A percentile compares a stretch with the other conserved stretches of the same genome.
These are phyloP conservation scores for Entelexis sorbosivorans DNA, from an alignment of 1,139 yeast genomes.

Conservation along the genomic window DNA sequence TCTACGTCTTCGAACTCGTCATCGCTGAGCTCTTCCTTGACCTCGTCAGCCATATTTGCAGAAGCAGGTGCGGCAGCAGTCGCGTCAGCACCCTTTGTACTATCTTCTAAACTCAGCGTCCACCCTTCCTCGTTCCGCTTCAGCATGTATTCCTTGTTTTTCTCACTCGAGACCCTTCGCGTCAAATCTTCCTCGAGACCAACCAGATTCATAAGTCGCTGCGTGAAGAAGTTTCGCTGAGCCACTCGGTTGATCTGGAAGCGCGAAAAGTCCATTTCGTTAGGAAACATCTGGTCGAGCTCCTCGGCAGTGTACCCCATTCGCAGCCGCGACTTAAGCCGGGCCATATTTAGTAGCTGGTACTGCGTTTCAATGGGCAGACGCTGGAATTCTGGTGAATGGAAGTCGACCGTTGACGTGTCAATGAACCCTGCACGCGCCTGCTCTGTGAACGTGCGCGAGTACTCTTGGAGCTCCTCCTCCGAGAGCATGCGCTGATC, in stretches of 20 bases:
- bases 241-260: constrained; percentile 91
- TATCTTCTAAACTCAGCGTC: constrained; percentile 55
- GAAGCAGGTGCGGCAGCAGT: too few species aligned
- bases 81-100: not conserved
- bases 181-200: constrained; percentile 62
- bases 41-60: not conserved
- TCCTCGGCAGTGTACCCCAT: constrained; percentile 92
- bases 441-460: constrained; percentile 51
- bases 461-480: constrained; percentile 54
- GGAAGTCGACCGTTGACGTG: constrained; percentile 31
- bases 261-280: constrained; percentile 78
- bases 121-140: constrained; percentile 76
- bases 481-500: constrained; percentile 70
- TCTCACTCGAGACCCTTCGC: constrained; percentile 71
- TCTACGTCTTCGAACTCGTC: constrained; percentile 56
- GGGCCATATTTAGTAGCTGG: constrained; percentile 68
- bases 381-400: constrained; percentile 31
- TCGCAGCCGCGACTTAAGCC: constrained; percentile 77
- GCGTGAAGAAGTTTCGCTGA: constrained; percentile 82
- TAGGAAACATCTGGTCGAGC: constrained; percentile 65
- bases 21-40: constrained; percentile 34
- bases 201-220: constrained; percentile 68
- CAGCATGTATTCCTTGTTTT: constrained; percentile 63
- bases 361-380: constrained; percentile 75
- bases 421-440: constrained; percentile 25